These are phyloP conservation scores for Lojkania enalia DNA, from an alignment of 2,329 filamentous ascomycete genomes.

Conservation along the genomic window DNA sequence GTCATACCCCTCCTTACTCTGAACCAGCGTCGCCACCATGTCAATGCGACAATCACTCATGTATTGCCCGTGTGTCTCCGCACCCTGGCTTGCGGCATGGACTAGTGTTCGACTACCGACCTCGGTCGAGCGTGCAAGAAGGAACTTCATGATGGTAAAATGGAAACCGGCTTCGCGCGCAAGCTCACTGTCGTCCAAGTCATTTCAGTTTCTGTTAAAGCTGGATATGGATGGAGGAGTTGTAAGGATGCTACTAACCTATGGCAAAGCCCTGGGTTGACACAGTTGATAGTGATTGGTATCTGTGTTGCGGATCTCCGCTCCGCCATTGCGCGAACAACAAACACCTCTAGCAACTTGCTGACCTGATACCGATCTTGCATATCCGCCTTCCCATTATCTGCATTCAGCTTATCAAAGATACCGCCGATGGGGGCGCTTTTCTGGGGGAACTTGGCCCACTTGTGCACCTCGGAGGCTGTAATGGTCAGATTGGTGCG, in stretches of 20 bases:
- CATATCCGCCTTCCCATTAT: conserved; percentile 16
- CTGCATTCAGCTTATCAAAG: conserved; percentile 30
- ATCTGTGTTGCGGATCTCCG: conserved; percentile 16
- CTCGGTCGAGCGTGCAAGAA: conserved; percentile 45
- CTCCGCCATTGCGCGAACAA: conserved; percentile 27
- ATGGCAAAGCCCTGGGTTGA: conserved; percentile 42
- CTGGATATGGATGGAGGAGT: neutral
- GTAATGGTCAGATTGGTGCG: conserved; percentile 37
- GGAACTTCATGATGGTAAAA: conserved; percentile 16
- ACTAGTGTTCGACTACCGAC: conserved; percentile 48
- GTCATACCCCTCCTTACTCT: conserved; percentile 41
- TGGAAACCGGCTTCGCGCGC: conserved; percentile 21
- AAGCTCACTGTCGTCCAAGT: conserved; percentile 19
- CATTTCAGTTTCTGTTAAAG: conserved; percentile 2
- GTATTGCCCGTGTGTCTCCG: conserved; percentile 48
- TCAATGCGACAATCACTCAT: conserved; percentile 39
- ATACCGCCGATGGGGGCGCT: conserved; percentile 29
- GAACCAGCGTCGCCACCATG: conserved; percentile 37
- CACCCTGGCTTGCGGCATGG: conserved; percentile 39
- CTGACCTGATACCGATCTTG: conserved; percentile 27
- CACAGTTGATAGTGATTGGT: conserved; percentile 36
- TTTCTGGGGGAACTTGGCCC: conserved; percentile 29
- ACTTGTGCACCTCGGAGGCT: conserved; percentile 37
- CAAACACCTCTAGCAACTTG: conserved; percentile 40
- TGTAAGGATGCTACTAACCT: no score